Base-by-base conservation (phyloP, 176 grass and related monocot genomes). In the Dendrocalamus sinicus region DNA sequence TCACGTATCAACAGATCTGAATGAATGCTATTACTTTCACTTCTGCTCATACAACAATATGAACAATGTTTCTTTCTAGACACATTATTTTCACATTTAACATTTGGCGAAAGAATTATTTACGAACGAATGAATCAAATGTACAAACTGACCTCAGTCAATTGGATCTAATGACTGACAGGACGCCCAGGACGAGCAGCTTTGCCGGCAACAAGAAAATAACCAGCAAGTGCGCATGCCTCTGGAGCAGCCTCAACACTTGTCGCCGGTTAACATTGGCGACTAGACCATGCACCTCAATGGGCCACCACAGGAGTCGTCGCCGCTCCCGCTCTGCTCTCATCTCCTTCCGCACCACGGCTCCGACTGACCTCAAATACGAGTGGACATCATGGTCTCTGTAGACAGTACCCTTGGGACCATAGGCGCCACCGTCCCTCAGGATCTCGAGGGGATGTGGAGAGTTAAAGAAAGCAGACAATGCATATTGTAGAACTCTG, bases 391-490 rank as follows among this genome's bases (percentile, higher is more conserved):
- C 96, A 13, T 99, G 96, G 88, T 99, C 96, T 14, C 96, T 86
- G 50, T 90, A 91, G 45, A 98, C 88, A 12, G 93, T 45, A 7
- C 96, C 96, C 59, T 86, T 79, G 22, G 93, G 83, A 0, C 96
- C 93, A 26, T 98, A 98, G 11, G 96, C 93, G 41, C 81, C 67
- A 3, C 88, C 73, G 52, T 95, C 91, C 47, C 85, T 95, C 57
- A 98, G 83, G 73, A 96, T 95, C 86, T 98, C 93, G 16, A 98
- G 90, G n/a, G 96, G 96, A 55, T 98, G 96, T 0, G 96, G 96
- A 24, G 96, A 94, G 79, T 98, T 98, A 20, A 98, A 47, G 86
- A 98, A 98, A 11, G 96, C 88, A 8, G 75, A 91, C 57, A 85
- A 37, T 26, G 96, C 96, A 22, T 20, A 76, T n/a, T 35, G 28